A percentile compares a stretch with the other conserved stretches of the same genome.
Evolutionary conservation across 164 flowering plant genomes (phyloP).

Genomic region (grape (Vitis vinifera)): ASM3070453v1 NC_081822.1:23937501-23938000

Average conservation of each 20-base stretch:
- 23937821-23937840: neutral
- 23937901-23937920: constrained; percentile 27
- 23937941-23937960: constrained; percentile 29
- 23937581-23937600: no score
- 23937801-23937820: neutral
- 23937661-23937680: constrained; percentile 47
- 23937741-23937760: constrained; percentile 3
- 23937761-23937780: constrained; percentile 8
- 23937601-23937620: neutral
- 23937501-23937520: no score
- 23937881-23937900: constrained; percentile 35
- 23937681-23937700: constrained; percentile 50
- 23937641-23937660: constrained; percentile 15
- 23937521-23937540: no score
- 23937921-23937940: constrained; percentile 40
- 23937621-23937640: constrained; percentile 16
- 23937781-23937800: constrained; percentile 4
- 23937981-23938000: constrained; percentile 25
- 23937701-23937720: constrained; percentile 52
- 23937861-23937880: constrained; percentile 50
- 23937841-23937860: neutral
- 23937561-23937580: no score
- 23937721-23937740: constrained; percentile 20
- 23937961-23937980: constrained; percentile 29
- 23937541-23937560: neutral